Evolutionary conservation across 768 basidiomycete genomes (phyloP), one percentile per base, ranked within the genome.

Genomic region (Naganishia vaughanmartiniae): DNA sequence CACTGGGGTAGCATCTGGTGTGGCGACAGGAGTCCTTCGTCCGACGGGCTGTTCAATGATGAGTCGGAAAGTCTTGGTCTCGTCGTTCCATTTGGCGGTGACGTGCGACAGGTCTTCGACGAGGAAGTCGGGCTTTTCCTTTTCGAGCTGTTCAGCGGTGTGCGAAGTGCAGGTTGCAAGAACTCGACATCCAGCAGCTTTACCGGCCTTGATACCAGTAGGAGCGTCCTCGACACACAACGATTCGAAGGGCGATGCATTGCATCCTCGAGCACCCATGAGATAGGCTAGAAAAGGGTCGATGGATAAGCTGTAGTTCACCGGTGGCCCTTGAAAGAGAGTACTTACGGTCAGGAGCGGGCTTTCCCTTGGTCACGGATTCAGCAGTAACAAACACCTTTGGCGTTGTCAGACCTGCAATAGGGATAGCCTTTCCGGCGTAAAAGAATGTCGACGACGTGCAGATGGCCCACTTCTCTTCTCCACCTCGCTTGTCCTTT

Each of bases 201-300:
- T 86, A 26, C 91, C 91, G 26, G 90, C 85, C 71, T 83, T 83
- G 72, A 93, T 82, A n/a, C 93, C 93, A 24, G 90, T 88, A 5
- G 91, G 89, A 1, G 93, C 92, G 76, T 95, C 93, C 76, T 94
- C 92, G 7, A 95, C 84, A 17, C 94, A 92, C 66, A 94, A 83
- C 75, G 90, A 92, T 56, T 86, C 86, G 53, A 81, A 82, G 0
- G 88, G 84, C 45, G 87, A 83, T 39, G 86, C 85, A 31, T 83
- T 84, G 74, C 88, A 87, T 70, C 85, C 85, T 55, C 81, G 75
- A 36, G 92, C 91, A 33, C 92, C 92, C 1, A 88, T 87, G 28
- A 93, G 83, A 81, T 94, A 96, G 19, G 69, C 60, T 63, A 42
- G 21, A 45, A 26, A 26, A 45, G 33, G 36, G n/a, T 4, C 7